These are phyloP conservation scores for Pichia sporocuriosa DNA, from an alignment of 805 yeast genomes.

Conservation along the genomic window DNA sequence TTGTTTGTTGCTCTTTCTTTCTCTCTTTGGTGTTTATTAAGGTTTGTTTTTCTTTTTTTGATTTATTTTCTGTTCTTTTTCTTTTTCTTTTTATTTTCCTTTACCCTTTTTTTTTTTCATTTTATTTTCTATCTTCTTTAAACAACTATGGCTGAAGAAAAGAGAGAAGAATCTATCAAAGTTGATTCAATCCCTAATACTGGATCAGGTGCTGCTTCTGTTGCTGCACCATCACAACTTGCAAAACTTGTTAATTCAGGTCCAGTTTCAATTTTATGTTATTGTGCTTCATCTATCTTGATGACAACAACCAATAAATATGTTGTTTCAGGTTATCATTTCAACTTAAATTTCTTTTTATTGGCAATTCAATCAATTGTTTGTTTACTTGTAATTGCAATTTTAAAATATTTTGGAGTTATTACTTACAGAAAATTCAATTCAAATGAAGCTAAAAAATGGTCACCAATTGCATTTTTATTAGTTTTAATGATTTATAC, in stretches of 20 bases:
- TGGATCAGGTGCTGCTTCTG: conserved; percentile 13
- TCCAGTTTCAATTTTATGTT: conserved; percentile 66
- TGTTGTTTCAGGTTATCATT: conserved; percentile 68
- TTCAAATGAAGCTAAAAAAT: conserved; percentile 83
- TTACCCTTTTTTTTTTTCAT: not conserved
- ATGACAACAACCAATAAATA: conserved; percentile 98
- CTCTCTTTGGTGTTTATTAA: not conserved
- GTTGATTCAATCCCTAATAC: not conserved
- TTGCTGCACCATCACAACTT: conserved; percentile 15
- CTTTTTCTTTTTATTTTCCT: not conserved
- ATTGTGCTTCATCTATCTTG: conserved; percentile 89
- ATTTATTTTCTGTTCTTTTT: not conserved
- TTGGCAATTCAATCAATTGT: conserved; percentile 85
- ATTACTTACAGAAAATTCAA: conserved; percentile 85
- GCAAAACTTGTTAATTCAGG: conserved; percentile 42
- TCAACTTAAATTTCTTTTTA: conserved; percentile 80
- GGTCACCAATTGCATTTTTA: conserved; percentile 89
- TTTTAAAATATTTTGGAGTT: conserved; percentile 65
- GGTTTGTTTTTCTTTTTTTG: not conserved
- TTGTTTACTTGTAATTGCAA: conserved; percentile 65
- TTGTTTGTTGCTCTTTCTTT: not conserved
- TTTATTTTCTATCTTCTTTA: not conserved
- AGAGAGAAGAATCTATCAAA: not conserved
- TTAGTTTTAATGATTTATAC: conserved; percentile 95
- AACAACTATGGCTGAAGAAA: conserved; percentile 8